phyloP scores from a whole-genome alignment of 305 asterid species.

The Ilex paraguariensis region DNA sequence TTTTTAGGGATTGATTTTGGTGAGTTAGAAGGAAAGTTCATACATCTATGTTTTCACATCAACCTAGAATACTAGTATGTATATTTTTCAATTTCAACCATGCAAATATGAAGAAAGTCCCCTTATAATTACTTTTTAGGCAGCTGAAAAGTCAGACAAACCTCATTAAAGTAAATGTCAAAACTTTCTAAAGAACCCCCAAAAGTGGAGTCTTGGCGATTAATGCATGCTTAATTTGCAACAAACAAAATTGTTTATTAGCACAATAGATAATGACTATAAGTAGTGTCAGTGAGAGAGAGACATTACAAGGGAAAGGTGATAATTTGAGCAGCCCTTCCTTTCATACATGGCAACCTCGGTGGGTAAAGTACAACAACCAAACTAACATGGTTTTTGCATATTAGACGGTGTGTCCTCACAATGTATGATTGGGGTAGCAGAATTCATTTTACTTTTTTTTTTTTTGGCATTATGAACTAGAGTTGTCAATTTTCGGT shows the following conservation, averaged over 20 bases:
- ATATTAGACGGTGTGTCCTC: no score
- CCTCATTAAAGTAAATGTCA: slow-evolving; percentile 38
- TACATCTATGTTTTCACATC: no score
- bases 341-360: slow-evolving; percentile 11
- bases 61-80: no score
- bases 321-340: slow-evolving; percentile 28
- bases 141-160: slow-evolving; percentile 43
- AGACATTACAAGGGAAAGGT: slow-evolving; percentile 6
- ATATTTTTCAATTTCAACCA: slow-evolving; percentile 34
- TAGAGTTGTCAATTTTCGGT: no score
- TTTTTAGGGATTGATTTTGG: no score
- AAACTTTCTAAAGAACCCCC: slow-evolving; percentile 24
- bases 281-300: not conserved
- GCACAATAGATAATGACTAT: slow-evolving; percentile 27
- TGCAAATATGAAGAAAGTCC: slow-evolving; percentile 45
- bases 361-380: no score
- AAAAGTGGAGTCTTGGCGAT: slow-evolving; percentile 19
- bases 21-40: no score
- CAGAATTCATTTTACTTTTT: no score
- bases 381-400: no score
- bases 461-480: no score
- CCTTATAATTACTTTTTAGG: slow-evolving; percentile 17
- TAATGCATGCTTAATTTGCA: slow-evolving; percentile 34
- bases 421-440: no score
- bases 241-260: slow-evolving; percentile 12